Evolutionary conservation across 2,329 filamentous ascomycete genomes (phyloP), one percentile per base, ranked within the genome.

Genomic region (Arthrobotrys musiformis): DNA sequence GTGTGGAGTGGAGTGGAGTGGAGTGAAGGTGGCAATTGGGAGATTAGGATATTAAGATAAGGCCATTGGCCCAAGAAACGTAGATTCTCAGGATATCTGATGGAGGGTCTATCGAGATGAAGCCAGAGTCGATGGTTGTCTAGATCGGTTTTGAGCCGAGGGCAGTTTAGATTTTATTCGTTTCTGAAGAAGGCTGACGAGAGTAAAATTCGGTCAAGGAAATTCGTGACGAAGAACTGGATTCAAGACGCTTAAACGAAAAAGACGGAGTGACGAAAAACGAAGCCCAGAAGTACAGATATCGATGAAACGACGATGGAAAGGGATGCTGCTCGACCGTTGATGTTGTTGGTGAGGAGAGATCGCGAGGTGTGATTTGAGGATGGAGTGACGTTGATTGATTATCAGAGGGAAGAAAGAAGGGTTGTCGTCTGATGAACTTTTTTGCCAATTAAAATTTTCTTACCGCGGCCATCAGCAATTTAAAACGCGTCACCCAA

Each of bases 401-500:
- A n/a, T n/a, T n/a, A n/a, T n/a, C n/a, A n/a, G n/a, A n/a, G n/a
- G n/a, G n/a, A n/a, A n/a, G n/a, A n/a, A 42, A n/a, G 63, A 26
- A 60, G 48, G 64, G 46, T 64, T 69, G 63, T 52, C 56, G 72
- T 70, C 64, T 35, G 64, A 70, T 76, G 72, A 33, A 68, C 26
- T 19, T 44, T 68, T 37, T 68, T 68, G 63, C 54, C 48, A 35
- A 44, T 54, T 44, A 54, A 56, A 56, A 46, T 68, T 66, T 68
- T 58, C 54, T 58, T 58, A 15, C 54, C 22, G 15, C 33, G 24
- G 46, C 5, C 19, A 40, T 30, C 63, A 42, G 35, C 35, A 40
- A 33, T 26, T 8, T n/a, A 60, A 64, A 69, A 76, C 72, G 72
- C 72, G 72, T 76, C 64, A 61, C 56, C 48, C 68, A 48, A 69